phyloP scores from a whole-genome alignment of 345 rosid genomes.

The Populus davidiana region DNA sequence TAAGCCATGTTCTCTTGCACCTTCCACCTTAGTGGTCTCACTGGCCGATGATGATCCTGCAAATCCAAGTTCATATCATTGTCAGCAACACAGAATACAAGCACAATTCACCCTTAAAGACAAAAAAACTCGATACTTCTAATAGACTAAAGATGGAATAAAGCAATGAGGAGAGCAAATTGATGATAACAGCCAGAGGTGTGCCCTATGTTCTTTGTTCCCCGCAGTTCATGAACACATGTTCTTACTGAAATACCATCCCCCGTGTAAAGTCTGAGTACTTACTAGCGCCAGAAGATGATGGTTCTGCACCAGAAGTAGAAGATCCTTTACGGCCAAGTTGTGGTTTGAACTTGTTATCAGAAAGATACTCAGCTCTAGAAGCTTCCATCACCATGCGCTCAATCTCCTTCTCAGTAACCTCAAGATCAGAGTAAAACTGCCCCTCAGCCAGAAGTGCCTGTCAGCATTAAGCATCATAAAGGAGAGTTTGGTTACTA shows the following conservation, averaged over 20 bases:
- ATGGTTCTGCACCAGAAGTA: conserved; percentile 82
- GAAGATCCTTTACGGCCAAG: conserved; percentile 64
- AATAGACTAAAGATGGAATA: neutral
- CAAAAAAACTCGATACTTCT: neutral
- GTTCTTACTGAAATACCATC: neutral
- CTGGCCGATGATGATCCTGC: conserved; percentile 74
- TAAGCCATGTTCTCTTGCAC: conserved; percentile 30
- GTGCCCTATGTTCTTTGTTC: neutral
- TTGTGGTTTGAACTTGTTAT: conserved; percentile 61
- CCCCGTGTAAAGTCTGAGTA: conserved; percentile 7
- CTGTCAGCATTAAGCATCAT: conserved; percentile 33
- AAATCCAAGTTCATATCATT: conserved; percentile 7
- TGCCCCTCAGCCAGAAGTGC: conserved; percentile 92
- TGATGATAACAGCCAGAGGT: neutral
- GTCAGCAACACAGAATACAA: neutral
- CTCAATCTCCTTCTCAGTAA: conserved; percentile 93
- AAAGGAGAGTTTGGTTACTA: conserved; percentile 9
- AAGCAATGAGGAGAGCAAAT: neutral
- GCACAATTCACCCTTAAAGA: neutral
- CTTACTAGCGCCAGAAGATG: conserved; percentile 97
- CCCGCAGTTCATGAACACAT: neutral
- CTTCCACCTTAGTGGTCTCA: conserved; percentile 41
- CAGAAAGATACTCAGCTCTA: conserved; percentile 86
- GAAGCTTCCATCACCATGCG: conserved; percentile 96
- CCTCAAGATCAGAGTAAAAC: conserved; percentile 89